phyloP scores from a whole-genome alignment of 768 basidiomycete species.

The Pleurotus citrinopileatus region DNA sequence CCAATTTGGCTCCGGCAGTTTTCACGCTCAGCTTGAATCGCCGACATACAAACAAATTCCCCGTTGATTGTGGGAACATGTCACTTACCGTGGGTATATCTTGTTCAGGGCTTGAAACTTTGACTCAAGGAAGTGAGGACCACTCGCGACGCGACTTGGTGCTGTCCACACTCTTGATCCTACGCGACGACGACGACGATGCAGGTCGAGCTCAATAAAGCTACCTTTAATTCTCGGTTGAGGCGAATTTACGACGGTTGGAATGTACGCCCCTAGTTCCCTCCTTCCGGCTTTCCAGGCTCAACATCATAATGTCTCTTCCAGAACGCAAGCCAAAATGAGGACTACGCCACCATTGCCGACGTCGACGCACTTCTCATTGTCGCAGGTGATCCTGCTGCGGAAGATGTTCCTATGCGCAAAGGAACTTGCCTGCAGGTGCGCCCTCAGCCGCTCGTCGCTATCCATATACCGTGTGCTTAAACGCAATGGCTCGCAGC shows the following conservation, averaged over 20 bases:
- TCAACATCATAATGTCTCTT: conserved; percentile 13
- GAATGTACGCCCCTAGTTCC: conserved; percentile 47
- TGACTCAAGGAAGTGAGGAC: neutral
- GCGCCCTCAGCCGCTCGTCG: conserved; percentile 19
- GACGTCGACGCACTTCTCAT: conserved; percentile 70
- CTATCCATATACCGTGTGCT: conserved; percentile 13
- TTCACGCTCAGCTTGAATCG: conserved; percentile 31
- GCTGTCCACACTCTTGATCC: neutral
- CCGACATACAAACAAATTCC: conserved; percentile 22
- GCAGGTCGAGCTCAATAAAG: conserved; percentile 73
- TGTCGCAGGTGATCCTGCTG: conserved; percentile 72
- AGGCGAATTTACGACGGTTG: conserved; percentile 59
- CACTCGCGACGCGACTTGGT: conserved; percentile 6
- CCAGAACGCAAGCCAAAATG: conserved; percentile 64
- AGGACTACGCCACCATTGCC: conserved; percentile 68
- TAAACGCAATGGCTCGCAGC: conserved; percentile 45
- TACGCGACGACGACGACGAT: conserved; percentile 29
- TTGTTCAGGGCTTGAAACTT: neutral
- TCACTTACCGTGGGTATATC: neutral
- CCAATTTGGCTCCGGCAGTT: conserved; percentile 18
- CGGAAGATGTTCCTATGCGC: conserved; percentile 87
- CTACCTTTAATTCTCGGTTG: conserved; percentile 52
- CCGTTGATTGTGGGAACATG: conserved; percentile 4
- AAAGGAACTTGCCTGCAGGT: conserved; percentile 94
- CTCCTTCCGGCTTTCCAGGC: no score